Percentiles rank a stretch among this genome's conserved stretches.
These are phyloP conservation scores for Kodamaea sagamina DNA, from an alignment of 805 yeast species.

Conservation along the genomic window DNA sequence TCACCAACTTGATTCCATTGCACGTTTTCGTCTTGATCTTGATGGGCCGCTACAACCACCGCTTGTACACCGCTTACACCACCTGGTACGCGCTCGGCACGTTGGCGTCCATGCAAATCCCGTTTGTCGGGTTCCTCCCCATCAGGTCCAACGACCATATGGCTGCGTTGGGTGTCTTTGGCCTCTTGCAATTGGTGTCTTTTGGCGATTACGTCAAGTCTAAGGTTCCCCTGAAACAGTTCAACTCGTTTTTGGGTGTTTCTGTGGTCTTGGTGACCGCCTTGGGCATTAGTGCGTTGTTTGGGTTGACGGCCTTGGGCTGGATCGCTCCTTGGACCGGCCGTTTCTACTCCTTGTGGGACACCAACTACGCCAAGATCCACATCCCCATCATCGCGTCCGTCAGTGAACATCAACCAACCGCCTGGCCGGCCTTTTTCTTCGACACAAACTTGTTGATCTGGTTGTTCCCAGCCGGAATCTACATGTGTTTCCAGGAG, in stretches of 20 bases:
- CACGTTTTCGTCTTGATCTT: conserved; percentile 87
- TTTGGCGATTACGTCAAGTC: conserved; percentile 79
- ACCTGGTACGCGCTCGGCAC: conserved; percentile 98
- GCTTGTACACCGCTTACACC: conserved; percentile 84
- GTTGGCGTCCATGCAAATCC: conserved; percentile 98
- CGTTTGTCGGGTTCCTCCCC: conserved; percentile 96
- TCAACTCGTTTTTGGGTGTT: conserved; percentile 65
- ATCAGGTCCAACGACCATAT: conserved; percentile 96
- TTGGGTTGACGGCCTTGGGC: conserved; percentile 83
- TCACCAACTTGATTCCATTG: conserved; percentile 94
- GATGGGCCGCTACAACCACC: conserved; percentile 91
- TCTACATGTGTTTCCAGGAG: conserved; percentile 86
- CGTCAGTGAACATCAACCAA: conserved; percentile 98
- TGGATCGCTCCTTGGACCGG: conserved; percentile 99
- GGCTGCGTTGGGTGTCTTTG: conserved; percentile 98
- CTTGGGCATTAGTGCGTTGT: conserved; percentile 69
- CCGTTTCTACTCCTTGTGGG: conserved; percentile 98
- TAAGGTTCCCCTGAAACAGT: conserved; percentile 69
- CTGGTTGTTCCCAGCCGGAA: conserved; percentile 99
- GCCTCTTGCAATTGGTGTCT: conserved; percentile 87
- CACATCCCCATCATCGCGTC: conserved; percentile 99
- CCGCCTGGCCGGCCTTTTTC: conserved; percentile 99
- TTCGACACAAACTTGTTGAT: conserved; percentile 89
- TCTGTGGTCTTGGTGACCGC: conserved; percentile 56
- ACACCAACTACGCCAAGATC: conserved; percentile 93